Evolutionary conservation across 2,329 filamentous ascomycete genomes (phyloP).

Genomic region (Plectosphaerella sp.): DNA sequence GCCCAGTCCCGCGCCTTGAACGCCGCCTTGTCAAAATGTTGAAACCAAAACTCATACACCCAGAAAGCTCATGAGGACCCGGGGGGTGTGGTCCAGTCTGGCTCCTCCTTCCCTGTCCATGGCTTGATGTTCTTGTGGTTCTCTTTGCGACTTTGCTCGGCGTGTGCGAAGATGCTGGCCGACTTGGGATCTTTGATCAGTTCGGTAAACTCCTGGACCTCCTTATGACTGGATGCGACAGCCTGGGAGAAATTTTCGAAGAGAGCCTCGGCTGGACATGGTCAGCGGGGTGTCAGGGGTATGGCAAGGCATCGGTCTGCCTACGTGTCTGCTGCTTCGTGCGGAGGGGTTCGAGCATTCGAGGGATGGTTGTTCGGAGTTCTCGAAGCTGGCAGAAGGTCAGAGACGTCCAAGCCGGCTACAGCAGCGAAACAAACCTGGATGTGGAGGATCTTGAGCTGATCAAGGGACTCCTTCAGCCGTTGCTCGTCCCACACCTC

Average conservation of each 20-base stretch:
- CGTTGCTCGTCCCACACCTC: slow-evolving; percentile 43
- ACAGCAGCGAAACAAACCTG: slow-evolving; percentile 31
- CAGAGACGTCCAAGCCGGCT: not conserved
- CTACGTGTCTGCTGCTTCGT: slow-evolving; percentile 48
- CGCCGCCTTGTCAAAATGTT: not conserved
- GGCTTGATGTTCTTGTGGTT: slow-evolving; percentile 53
- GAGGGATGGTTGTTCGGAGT: slow-evolving; percentile 43
- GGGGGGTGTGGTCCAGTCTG: slow-evolving; percentile 41
- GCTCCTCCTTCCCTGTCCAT: slow-evolving; percentile 55
- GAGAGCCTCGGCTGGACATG: slow-evolving; percentile 40
- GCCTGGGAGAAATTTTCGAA: slow-evolving; percentile 44
- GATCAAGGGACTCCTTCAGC: slow-evolving; percentile 43
- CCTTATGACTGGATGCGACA: slow-evolving; percentile 39
- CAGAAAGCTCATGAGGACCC: not conserved
- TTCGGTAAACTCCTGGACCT: slow-evolving; percentile 47
- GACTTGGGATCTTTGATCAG: slow-evolving; percentile 42
- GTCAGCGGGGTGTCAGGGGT: not conserved
- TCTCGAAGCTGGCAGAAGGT: slow-evolving; percentile 32
- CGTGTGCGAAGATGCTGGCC: slow-evolving; percentile 46
- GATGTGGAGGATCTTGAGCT: slow-evolving; percentile 50
- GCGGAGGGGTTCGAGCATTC: slow-evolving; percentile 47
- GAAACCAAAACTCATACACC: no score
- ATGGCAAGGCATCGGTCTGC: slow-evolving; percentile 3
- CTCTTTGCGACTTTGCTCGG: slow-evolving; percentile 46
- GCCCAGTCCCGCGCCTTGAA: not conserved